Percentiles rank a stretch among this genome's conserved stretches.
phyloP scores from a whole-genome alignment of 2,329 filamentous ascomycete genomes.

The Fusarium virguliforme region DNA sequence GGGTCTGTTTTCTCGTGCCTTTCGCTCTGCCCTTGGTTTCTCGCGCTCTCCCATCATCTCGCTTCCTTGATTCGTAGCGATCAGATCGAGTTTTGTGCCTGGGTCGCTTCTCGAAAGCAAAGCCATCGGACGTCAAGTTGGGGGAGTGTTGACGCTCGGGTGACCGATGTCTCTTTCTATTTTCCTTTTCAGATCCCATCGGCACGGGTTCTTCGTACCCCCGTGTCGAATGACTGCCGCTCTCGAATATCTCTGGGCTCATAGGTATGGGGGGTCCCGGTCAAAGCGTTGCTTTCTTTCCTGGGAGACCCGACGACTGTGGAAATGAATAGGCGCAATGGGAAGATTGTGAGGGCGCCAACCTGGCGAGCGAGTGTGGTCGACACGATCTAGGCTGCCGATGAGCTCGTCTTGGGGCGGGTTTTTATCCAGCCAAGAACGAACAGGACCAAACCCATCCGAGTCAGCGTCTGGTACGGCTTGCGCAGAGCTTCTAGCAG shows the following conservation, averaged over 20 bases:
- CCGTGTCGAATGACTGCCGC: neutral
- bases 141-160: conserved; percentile 6
- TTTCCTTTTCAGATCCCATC: conserved; percentile 25
- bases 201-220: conserved; percentile 1
- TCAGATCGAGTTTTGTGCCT: conserved; percentile 71
- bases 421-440: conserved; percentile 31
- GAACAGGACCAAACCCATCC: conserved; percentile 16
- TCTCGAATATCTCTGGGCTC: conserved; percentile 15
- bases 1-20: conserved; percentile 19
- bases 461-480: neutral
- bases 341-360: conserved; percentile 34
- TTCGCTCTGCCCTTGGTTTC: conserved; percentile 27
- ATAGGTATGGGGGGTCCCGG: neutral
- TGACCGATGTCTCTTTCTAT: conserved; percentile 16
- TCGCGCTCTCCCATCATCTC: neutral
- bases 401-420: neutral
- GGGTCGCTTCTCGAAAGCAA: conserved; percentile 64
- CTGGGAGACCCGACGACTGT: neutral
- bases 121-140: conserved; percentile 9
- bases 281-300: neutral
- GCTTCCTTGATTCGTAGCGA: conserved; percentile 66
- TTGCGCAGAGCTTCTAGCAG: neutral
- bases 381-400: neutral
- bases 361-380: neutral
- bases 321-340: neutral